Base-by-base conservation (phyloP, 768 basidiomycete genomes). In the Pleurotus salmoneostramineus region DNA sequence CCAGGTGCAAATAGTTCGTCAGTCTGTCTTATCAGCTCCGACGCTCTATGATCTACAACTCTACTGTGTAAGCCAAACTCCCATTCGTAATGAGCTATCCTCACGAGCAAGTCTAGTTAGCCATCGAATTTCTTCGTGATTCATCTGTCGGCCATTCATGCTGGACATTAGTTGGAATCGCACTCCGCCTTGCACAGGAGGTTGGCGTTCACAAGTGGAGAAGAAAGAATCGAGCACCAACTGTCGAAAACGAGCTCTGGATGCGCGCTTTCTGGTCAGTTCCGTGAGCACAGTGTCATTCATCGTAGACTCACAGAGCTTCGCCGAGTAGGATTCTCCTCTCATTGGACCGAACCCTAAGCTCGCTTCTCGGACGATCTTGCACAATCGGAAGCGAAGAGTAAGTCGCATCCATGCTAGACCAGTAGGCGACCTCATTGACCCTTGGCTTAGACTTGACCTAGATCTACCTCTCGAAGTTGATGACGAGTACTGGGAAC, bases 371-470 rank as follows among this genome's bases (percentile, higher is more conserved):
- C 33, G 91, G 91, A 1, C 77, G 91, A n/a, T 85, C 88, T 2
- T 82, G 85, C 64, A 82, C 83, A 3, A 74, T 92, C 3, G 84
- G 87, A 56, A 89, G 91, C 61, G 88, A 89, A 67, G 89, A 90
- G 84, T 85, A 65, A 61, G 84, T 76, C 43, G 27, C 21, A 58
- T 37, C 34, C 11, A n/a, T 31, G 14, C 52, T 11, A 6, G 43
- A 51, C 57, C 45, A 48, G 52, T 27, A 46, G 12, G 14, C n/a
- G 14, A 35, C 31, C 36, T 42, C 59, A 37, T 45, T 56, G 2
- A 34, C 43, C 60, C 40, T 56, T 15, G 21, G 17, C 6, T 11
- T 37, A 91, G 89, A 63, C 85, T 89, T 63, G 90, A 93, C 62
- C 73, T 88, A 4, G 89, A 91, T 54, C 71, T 85, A 5, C 82